Evolutionary conservation across 805 yeast genomes (phyloP).

Genomic region (Ogataea nakhonphanomensis): DNA sequence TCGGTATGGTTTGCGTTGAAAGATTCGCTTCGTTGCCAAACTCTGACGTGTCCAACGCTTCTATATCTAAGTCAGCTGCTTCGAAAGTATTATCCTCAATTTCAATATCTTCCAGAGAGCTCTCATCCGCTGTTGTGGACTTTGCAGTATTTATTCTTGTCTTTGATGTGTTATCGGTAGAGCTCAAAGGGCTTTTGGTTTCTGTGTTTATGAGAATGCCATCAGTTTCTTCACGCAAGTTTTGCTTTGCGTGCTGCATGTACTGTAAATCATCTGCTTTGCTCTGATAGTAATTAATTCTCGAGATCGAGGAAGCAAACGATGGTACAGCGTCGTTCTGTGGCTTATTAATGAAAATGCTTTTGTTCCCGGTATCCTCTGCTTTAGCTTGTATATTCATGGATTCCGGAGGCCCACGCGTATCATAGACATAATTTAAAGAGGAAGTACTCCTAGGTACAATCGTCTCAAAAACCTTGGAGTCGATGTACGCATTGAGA

Average conservation of each 20-base stretch:
- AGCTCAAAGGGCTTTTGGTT: background rate
- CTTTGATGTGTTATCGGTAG: conserved; percentile 14
- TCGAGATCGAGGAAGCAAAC: conserved; percentile 23
- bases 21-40: no score
- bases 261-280: conserved; percentile 13
- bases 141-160: background rate
- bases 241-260: conserved; percentile 11
- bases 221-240: background rate
- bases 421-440: conserved; percentile 10
- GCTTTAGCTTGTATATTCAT: background rate
- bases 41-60: conserved; percentile 4
- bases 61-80: conserved; percentile 11
- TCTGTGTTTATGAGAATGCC: background rate
- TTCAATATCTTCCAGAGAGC: no score
- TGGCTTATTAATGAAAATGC: conserved; percentile 20
- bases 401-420: background rate
- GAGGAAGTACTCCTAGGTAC: conserved; percentile 19
- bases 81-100: conserved; percentile 7
- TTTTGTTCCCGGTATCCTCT: conserved; percentile 8
- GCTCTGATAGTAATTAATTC: conserved; percentile 23
- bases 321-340: conserved; percentile 8
- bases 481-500: conserved; percentile 29
- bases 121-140: no score
- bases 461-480: conserved; percentile 28
- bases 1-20: conserved; percentile 13